Evolutionary conservation across 2,329 filamentous ascomycete species (phyloP).

Genomic region (Plenodomus lindquistii): DNA sequence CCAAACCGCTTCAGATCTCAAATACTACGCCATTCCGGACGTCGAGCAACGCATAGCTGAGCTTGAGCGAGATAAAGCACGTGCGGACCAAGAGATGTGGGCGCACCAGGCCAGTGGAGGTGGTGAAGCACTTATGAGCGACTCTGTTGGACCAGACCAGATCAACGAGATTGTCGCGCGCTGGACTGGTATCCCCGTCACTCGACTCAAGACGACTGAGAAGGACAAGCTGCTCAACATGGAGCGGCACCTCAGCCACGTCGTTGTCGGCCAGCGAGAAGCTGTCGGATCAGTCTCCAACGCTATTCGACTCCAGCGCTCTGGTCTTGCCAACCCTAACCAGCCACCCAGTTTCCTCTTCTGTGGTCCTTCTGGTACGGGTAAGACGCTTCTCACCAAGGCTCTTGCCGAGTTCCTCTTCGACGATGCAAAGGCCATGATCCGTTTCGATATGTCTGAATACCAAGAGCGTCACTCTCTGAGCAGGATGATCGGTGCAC

Average conservation of each 20-base stretch:
- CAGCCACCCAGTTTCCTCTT: conserved; percentile 98
- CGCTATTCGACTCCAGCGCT: conserved; percentile 91
- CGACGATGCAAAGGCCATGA: conserved; percentile 96
- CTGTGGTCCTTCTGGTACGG: conserved; percentile 96
- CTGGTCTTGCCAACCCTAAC: conserved; percentile 92
- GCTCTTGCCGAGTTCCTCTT: conserved; percentile 97
- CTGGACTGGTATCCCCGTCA: conserved; percentile 98
- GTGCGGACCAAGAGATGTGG: conserved; percentile 70
- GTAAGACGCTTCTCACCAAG: conserved; percentile 96
- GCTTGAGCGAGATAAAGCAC: conserved; percentile 79
- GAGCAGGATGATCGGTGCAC: conserved; percentile 96
- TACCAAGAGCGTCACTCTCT: conserved; percentile 97
- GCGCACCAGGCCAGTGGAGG: conserved; percentile 59
- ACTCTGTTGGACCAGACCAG: conserved; percentile 93
- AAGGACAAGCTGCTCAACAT: conserved; percentile 99
- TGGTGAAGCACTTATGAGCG: conserved; percentile 76
- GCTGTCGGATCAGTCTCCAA: conserved; percentile 93
- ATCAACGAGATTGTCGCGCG: conserved; percentile 98
- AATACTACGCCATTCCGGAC: conserved; percentile 97
- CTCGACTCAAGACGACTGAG: conserved; percentile 88
- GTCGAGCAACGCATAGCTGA: conserved; percentile 78
- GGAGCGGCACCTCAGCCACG: conserved; percentile 81
- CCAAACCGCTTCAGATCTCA: conserved; percentile 85
- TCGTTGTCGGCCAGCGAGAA: conserved; percentile 93
- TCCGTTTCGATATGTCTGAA: conserved; percentile 99